These are phyloP conservation scores for Pilaira anomala DNA, from an alignment of 192 early-diverging fungal species.

Conservation along the genomic window DNA sequence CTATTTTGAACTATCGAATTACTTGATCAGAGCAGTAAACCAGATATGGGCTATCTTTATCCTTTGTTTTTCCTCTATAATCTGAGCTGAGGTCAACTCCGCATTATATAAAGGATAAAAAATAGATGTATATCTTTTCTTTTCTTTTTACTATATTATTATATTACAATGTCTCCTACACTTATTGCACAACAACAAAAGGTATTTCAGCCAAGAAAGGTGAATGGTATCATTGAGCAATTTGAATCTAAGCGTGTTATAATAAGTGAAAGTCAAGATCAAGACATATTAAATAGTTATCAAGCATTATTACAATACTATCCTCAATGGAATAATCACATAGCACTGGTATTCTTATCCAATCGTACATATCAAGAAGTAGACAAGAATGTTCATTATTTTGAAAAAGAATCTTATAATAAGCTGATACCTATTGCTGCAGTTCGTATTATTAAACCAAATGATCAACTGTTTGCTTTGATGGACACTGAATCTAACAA, in stretches of 20 bases:
- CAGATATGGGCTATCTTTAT: no score
- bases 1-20: no score
- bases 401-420: background rate
- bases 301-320: background rate
- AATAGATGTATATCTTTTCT: no score
- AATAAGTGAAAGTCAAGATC: background rate
- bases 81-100: no score
- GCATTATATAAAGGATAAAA: no score
- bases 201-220: no score
- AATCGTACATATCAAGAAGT: background rate
- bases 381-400: background rate
- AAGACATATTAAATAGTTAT: background rate
- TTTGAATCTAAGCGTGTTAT: background rate
- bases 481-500: no score
- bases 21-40: no score
- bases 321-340: background rate
- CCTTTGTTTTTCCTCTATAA: no score
- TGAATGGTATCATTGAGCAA: background rate
- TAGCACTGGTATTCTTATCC: background rate
- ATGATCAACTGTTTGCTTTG: background rate
- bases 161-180: no score
- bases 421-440: background rate
- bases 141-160: no score
- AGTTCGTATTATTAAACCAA: background rate
- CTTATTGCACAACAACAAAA: no score